Percentiles rank a stretch among this genome's conserved stretches.
phyloP scores from a whole-genome alignment of 108 stramenopile genomes.

The Pseudonitzschia pungens region DNA sequence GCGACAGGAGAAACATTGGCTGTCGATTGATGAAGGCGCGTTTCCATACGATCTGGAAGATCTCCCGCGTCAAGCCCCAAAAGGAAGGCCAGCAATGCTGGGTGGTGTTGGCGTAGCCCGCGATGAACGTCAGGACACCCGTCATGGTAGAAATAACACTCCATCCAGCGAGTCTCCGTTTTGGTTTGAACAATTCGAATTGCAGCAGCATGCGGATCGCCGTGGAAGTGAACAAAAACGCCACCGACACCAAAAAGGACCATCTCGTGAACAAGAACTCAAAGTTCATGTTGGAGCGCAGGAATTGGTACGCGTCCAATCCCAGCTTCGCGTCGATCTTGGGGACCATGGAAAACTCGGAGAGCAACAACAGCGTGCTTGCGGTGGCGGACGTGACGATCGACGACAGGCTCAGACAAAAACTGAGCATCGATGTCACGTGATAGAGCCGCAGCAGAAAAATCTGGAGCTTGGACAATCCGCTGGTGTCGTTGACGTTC shows the following conservation, averaged over 20 bases:
- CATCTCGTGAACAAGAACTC: constrained; percentile 43
- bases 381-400: constrained; percentile 24
- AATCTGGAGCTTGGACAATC: constrained; percentile 5
- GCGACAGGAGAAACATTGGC: constrained; percentile 16
- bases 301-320: constrained; percentile 20
- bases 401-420: constrained; percentile 30
- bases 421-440: constrained; percentile 26
- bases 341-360: background rate
- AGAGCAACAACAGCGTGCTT: constrained; percentile 11
- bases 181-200: constrained; percentile 37
- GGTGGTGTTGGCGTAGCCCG: constrained; percentile 14
- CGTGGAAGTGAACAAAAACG: constrained; percentile 27
- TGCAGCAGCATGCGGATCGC: constrained; percentile 29
- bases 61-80: constrained; percentile 17
- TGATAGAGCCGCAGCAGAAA: constrained; percentile 28
- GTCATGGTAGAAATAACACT: constrained; percentile 20
- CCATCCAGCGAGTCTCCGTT: constrained; percentile 12
- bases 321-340: background rate
- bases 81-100: constrained; percentile 6
- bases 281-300: constrained; percentile 20
- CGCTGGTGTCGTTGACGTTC: constrained; percentile 10
- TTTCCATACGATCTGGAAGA: constrained; percentile 16
- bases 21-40: background rate
- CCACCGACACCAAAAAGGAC: constrained; percentile 29
- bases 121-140: background rate